Evolutionary conservation across 176 grass and related monocot species (phyloP), one percentile per base, ranked within the genome.

Genomic region (Avena sativa): DNA sequence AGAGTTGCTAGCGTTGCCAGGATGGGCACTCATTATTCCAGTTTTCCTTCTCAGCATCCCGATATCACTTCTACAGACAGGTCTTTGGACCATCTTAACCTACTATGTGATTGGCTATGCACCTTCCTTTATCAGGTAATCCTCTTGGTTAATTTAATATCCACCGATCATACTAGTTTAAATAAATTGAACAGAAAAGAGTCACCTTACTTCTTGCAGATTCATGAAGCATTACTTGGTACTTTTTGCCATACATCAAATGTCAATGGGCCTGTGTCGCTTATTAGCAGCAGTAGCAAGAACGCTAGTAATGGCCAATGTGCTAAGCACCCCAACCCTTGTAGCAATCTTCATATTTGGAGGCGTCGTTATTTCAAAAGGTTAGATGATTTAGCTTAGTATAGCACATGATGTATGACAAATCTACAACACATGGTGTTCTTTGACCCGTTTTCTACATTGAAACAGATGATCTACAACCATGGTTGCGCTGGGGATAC

Each of bases 71-170:
- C 4, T 98, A 23, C 93, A 98, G 86, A 90, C 91, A 52, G 46
- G 93, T 19, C 79, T 98, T 65, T 98, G 89, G 85, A 92, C 87
- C 6, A 49, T 81, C 74, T 91, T 95, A 89, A 98, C 95, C 47
- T 95, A 98, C 66, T 92, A 92, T 74, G 69, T 79, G 25, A 93
- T 98, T 79, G 93, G 95, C n/a, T 98, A 90, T 15, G 91, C 95
- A 34, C 89, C 93, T 79, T 93, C 95, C 64, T 51, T 50, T 49
- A 49, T 85, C 70, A 98, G 95, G 93, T 98, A 89, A 12, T 66
- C 15, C 14, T 26, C 55, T 86, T 79, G 61, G 6, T 75, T 0
- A 75, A 4, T 75, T 2, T 1, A 0, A 17, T 75, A 75, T 51
- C 5, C 28, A 51, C 2, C 0, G 2, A 28, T 1, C 12, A 19